Base-by-base conservation (phyloP, 768 basidiomycete species). In the Lactarius evosmus region DNA sequence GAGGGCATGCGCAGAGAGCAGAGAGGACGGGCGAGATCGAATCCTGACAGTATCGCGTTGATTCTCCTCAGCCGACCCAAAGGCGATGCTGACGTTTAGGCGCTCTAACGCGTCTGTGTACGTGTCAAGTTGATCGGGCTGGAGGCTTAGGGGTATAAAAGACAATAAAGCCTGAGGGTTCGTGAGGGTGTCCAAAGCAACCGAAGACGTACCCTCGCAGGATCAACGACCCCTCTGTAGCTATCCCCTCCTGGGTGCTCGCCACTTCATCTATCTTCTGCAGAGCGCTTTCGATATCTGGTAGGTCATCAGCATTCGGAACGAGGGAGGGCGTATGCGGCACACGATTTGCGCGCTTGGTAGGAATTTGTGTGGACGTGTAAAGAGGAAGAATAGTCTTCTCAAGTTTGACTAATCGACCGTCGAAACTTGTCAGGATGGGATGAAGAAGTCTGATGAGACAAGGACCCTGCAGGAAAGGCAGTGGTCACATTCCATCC, bases 221-320 rank as follows among this genome's bases (percentile, higher is more conserved):
- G n/a, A n/a, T n/a, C n/a, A n/a, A 73, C 1, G 87, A 85, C 70
- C 93, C 90, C 71, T 93, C 91, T 11, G 81, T 85, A 4, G 85
- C 88, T 52, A 88, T 80, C 22, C 88, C 89, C 59, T 89, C 88
- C 65, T 87, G 85, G 66, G 83, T 86, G 68, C 84, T 88, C 5
- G 87, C 84, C 11, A 91, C 81, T 62, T 91, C 88, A 65, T 91
- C 86, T 12, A 93, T n/a, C n/a, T n/a, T n/a, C n/a, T n/a, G n/a
- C n/a, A n/a, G n/a, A n/a, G n/a, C n/a, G n/a, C n/a, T n/a, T 66
- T 93, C 91, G 64, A 94, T 93, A 71, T 94, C 91, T 94, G 65
- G 6, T 11, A 6, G 17, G 33, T 22, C 49, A 46, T 56, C 53
- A 56, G 56, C 40, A 30, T 19, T 19, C 16, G 32, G 52, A 17